phyloP scores from a whole-genome alignment of 805 yeast species.

The Saccharomycopsis selenospora region DNA sequence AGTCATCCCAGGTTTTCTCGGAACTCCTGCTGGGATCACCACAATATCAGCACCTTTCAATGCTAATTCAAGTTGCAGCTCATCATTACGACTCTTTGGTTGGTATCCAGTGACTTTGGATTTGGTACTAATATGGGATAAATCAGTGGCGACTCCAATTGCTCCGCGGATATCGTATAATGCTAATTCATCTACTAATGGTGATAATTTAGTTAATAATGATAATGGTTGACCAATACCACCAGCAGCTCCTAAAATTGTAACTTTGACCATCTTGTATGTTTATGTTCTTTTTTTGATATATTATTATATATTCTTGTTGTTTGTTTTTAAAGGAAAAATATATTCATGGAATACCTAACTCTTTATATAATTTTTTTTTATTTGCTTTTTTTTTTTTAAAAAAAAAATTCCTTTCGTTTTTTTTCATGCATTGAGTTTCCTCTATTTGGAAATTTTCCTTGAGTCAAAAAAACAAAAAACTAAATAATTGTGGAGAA shows the following conservation, averaged over 20 bases:
- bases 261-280: conserved; percentile 39
- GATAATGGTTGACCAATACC: conserved; percentile 75
- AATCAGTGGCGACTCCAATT: conserved; percentile 74
- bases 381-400: too few species aligned
- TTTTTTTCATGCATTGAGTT: too few species aligned
- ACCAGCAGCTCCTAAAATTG: conserved; percentile 80
- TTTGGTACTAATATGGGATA: conserved; percentile 71
- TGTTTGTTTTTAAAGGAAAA: too few species aligned
- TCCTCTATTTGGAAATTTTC: too few species aligned
- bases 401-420: too few species aligned
- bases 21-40: conserved; percentile 84
- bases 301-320: too few species aligned
- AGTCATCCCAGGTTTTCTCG: conserved; percentile 86
- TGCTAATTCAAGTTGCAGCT: conserved; percentile 54
- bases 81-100: conserved; percentile 41
- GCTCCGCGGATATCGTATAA: conserved; percentile 69
- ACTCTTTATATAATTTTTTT: too few species aligned
- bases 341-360: too few species aligned
- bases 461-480: too few species aligned
- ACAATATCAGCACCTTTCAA: conserved; percentile 75
- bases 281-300: too few species aligned
- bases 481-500: too few species aligned
- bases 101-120: conserved; percentile 50
- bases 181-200: conserved; percentile 58
- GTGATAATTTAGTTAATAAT: conserved; percentile 60